Percentiles rank a stretch among this genome's conserved stretches.
These are phyloP conservation scores for Chloranthus sessilifolius DNA, from an alignment of 164 flowering plant genomes.

Conservation along the genomic window DNA sequence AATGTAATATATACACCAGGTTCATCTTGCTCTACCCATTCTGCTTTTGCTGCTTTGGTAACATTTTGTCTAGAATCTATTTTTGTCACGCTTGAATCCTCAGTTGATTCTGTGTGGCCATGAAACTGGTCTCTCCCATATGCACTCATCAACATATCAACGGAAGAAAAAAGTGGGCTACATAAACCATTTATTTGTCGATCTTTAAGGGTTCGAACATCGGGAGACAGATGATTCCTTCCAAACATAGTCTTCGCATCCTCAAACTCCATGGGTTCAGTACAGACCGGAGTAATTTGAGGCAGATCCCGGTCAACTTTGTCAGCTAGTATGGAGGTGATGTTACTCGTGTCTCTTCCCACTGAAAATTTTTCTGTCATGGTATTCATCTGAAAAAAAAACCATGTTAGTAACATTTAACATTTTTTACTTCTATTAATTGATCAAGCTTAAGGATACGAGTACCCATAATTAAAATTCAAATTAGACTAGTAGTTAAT, in stretches of 20 bases:
- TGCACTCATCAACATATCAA: constrained; percentile 17
- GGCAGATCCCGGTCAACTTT: constrained; percentile 18
- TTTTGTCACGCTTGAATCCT: constrained; percentile 13
- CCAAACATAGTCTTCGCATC: constrained; percentile 7
- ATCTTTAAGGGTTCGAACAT: constrained; percentile 17
- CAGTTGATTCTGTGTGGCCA: constrained; percentile 13
- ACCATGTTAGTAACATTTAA: neutral
- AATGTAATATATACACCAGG: constrained; percentile 73
- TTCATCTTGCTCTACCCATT: constrained; percentile 69
- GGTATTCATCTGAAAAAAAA: constrained; percentile 37
- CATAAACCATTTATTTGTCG: constrained; percentile 20
- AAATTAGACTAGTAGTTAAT: neutral
- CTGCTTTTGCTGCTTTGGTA: constrained; percentile 23
- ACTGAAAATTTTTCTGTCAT: constrained; percentile 32
- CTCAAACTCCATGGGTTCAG: constrained; percentile 11
- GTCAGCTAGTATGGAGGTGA: constrained; percentile 5
- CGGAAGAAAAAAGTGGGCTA: constrained; percentile 27
- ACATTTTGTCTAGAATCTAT: constrained; percentile 19
- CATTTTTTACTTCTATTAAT: neutral
- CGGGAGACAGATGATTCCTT: constrained; percentile 12
- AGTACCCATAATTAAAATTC: neutral
- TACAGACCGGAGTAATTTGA: constrained; percentile 11
- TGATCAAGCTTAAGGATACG: neutral
- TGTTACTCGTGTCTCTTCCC: constrained; percentile 19
- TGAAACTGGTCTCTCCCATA: constrained; percentile 12